Evolutionary conservation across 352 stramenopile species (phyloP).

Genomic region (Phytophthora megakarya): DNA sequence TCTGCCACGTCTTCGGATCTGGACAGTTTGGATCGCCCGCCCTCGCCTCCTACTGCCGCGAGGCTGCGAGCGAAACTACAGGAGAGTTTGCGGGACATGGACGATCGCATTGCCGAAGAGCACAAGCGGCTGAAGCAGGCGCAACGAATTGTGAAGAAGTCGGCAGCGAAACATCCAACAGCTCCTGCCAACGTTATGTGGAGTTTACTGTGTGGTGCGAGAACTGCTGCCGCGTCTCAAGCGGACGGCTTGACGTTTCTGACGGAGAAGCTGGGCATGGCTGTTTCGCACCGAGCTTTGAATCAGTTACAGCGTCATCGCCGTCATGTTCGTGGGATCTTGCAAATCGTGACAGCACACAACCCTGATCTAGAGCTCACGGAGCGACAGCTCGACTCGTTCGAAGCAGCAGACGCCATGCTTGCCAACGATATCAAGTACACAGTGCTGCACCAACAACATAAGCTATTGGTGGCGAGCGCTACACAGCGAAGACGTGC

Average conservation of each 20-base stretch:
- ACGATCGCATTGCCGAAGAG: constrained; percentile 57
- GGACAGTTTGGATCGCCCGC: constrained; percentile 29
- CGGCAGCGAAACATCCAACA: constrained; percentile 18
- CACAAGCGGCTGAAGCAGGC: constrained; percentile 44
- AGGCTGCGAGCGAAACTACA: constrained; percentile 70
- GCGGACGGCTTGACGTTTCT: constrained; percentile 65
- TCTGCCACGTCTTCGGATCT: constrained; percentile 35
- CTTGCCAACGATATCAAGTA: constrained; percentile 82
- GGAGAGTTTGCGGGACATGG: constrained; percentile 59
- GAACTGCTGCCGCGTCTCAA: constrained; percentile 33
- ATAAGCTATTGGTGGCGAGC: constrained; percentile 53
- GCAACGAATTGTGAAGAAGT: constrained; percentile 37
- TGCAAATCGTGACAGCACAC: constrained; percentile 82
- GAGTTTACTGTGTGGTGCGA: constrained; percentile 64
- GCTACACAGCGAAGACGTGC: constrained; percentile 54
- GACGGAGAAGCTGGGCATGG: constrained; percentile 56
- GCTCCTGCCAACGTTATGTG: constrained; percentile 54
- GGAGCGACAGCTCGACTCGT: constrained; percentile 82
- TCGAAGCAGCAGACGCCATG: constrained; percentile 71
- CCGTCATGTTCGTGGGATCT: constrained; percentile 72
- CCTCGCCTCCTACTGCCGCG: constrained; percentile 40
- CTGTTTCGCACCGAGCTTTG: constrained; percentile 66
- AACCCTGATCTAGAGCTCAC: constrained; percentile 82
- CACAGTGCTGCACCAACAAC: constrained; percentile 61
- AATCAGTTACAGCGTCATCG: constrained; percentile 85